Base-by-base conservation (phyloP, 495 filamentous ascomycete species). In the Lophiotrema nucula region DNA sequence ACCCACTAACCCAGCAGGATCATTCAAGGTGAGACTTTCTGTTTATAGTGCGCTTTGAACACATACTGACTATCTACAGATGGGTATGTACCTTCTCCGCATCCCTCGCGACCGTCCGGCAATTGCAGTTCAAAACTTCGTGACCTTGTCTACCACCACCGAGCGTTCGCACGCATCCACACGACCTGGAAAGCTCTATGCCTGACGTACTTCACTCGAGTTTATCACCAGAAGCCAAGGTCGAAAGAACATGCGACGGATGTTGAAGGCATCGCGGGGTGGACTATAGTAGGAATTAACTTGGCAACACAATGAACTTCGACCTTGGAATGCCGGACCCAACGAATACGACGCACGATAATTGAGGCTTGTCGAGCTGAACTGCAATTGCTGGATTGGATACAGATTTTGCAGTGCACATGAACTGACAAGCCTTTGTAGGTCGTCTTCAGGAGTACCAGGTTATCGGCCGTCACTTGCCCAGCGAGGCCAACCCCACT, bases 371-470 rank as follows among this genome's bases (percentile, higher is more conserved):
- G n/a, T 23, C 48, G 23, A 47, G 22, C 23, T 54, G 46, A 51
- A 52, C 52, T 58, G 38, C 55, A 51, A 58, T 50, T 58, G 53
- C 41, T 56, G 53, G 53, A 44, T 12, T 25, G n/a, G 28, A 39
- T 19, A 15, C 18, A 15, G 15, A 3, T 4, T 8, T 23, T 46
- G 56, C 33, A 23, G 21, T 3, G 27, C 4, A 23, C 13, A 38
- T 11, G 19, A 48, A 44, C 47, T 64, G 41, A 57, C 57, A 21
- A 13, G 12, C 1, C 70, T 69, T 60, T 57, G 31, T 53, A 96
- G 93, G 92, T 86, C 92, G 95, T 83, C 92, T 98, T 79, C 88
- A 85, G 73, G 93, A 98, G 83, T 98, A 96, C 84, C 95, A 97
- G 83, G 93, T 98, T 78, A 97, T 98, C 70, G 93, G 93, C 80